Evolutionary conservation across 345 rosid species (phyloP).

Genomic region (Brassica napus): Da-Ae NC_063450.1:22070501-22071000

Average conservation of each 20-base stretch:
- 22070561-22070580: constrained; percentile 30
- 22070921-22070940: background rate
- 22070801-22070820: constrained; percentile 25
- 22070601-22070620: background rate
- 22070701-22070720: constrained; percentile 1
- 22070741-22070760: constrained; percentile 28
- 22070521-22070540: constrained; percentile 37
- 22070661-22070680: constrained; percentile 23
- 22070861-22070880: background rate
- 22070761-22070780: constrained; percentile 3
- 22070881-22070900: background rate
- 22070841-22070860: constrained; percentile 17
- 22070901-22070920: constrained; percentile 2
- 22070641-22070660: constrained; percentile 32
- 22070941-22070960: no score
- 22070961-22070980: no score
- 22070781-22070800: background rate
- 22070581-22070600: constrained; percentile 31
- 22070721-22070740: constrained; percentile 29
- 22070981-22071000: no score
- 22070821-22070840: constrained; percentile 2
- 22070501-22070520: constrained; percentile 46
- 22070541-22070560: constrained; percentile 32
- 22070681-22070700: constrained; percentile 28
- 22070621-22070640: constrained; percentile 7